A percentile compares a stretch with the other conserved stretches of the same genome.
Conservation (phyloP, 208 protist species). For the Porcisia deanei region DNA sequence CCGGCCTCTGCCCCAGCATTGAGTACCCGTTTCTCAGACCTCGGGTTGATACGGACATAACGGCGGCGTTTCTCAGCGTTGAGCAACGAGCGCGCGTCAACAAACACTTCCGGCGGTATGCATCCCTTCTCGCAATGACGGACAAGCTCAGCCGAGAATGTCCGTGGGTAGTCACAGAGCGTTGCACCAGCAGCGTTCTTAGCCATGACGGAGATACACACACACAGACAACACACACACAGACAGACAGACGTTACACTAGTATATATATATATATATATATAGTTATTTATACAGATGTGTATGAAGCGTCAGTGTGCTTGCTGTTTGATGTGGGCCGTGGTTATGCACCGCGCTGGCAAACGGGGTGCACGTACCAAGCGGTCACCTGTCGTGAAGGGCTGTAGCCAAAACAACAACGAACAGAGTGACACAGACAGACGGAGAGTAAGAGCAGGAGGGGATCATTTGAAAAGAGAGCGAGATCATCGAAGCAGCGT, state of each 20-base stretch:
- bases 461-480: too few relatives aligned
- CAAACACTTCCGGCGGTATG: slow-evolving; percentile 60
- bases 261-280: not conserved
- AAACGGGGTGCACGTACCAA: too few relatives aligned
- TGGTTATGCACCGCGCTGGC: too few relatives aligned
- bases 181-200: not conserved
- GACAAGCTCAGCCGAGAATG: slow-evolving; percentile 55
- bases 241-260: not conserved
- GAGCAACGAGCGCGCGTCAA: slow-evolving; percentile 34
- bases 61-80: slow-evolving; percentile 20
- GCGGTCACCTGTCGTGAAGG: too few relatives aligned
- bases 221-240: slow-evolving; percentile 23
- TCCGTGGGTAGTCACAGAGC: slow-evolving; percentile 36
- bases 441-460: too few relatives aligned
- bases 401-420: too few relatives aligned
- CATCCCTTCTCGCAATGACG: slow-evolving; percentile 46
- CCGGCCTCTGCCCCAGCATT: slow-evolving; percentile 14
- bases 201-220: not conserved
- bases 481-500: too few relatives aligned
- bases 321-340: too few relatives aligned
- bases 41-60: slow-evolving; percentile 65
- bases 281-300: too few relatives aligned
- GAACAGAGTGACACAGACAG: too few relatives aligned
- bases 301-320: too few relatives aligned
- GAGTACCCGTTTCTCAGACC: slow-evolving; percentile 6